Evolutionary conservation across 2,329 filamentous ascomycete species (phyloP).

Genomic region (Phaeosphaeriaceae sp.): DNA sequence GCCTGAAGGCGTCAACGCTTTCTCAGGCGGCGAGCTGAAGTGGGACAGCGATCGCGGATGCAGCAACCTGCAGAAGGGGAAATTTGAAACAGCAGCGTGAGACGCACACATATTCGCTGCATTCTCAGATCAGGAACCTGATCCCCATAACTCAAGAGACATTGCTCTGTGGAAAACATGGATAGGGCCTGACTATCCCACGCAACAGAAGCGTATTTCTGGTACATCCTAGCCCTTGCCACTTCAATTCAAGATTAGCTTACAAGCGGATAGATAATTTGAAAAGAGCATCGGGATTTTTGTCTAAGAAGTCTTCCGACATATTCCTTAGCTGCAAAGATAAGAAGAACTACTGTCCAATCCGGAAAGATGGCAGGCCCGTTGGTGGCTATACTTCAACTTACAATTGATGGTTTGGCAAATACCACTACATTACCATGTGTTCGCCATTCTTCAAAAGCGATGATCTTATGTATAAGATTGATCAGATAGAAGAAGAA

Average conservation of each 20-base stretch:
- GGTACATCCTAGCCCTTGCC: slow-evolving; percentile 7
- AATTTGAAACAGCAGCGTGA: slow-evolving; percentile 10
- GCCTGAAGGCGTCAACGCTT: slow-evolving; percentile 8
- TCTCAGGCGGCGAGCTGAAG: slow-evolving; percentile 15
- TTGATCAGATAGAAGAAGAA: slow-evolving; percentile 7
- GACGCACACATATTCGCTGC: slow-evolving; percentile 12
- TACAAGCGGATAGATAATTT: slow-evolving; percentile 7
- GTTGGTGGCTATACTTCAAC: slow-evolving; percentile 11
- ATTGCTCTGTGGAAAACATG: slow-evolving; percentile 13
- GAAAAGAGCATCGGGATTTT: slow-evolving; percentile 2
- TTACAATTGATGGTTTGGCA: slow-evolving; percentile 11
- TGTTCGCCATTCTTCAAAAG: slow-evolving; percentile 11
- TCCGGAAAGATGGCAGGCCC: slow-evolving; percentile 6
- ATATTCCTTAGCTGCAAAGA: slow-evolving; percentile 15
- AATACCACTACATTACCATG: slow-evolving; percentile 15
- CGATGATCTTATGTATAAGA: slow-evolving; percentile 6
- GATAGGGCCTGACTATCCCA: slow-evolving; percentile 12
- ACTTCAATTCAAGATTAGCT: neutral
- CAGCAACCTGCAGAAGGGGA: slow-evolving; percentile 5
- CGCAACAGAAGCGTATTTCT: slow-evolving; percentile 10
- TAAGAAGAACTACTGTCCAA: slow-evolving; percentile 3
- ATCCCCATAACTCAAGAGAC: slow-evolving; percentile 9
- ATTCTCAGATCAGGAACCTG: slow-evolving; percentile 6
- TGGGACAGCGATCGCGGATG: slow-evolving; percentile 14
- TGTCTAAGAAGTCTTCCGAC: slow-evolving; percentile 4